Base-by-base conservation (phyloP, 805 yeast species). In the Nakazawaea ernobii region DNA sequence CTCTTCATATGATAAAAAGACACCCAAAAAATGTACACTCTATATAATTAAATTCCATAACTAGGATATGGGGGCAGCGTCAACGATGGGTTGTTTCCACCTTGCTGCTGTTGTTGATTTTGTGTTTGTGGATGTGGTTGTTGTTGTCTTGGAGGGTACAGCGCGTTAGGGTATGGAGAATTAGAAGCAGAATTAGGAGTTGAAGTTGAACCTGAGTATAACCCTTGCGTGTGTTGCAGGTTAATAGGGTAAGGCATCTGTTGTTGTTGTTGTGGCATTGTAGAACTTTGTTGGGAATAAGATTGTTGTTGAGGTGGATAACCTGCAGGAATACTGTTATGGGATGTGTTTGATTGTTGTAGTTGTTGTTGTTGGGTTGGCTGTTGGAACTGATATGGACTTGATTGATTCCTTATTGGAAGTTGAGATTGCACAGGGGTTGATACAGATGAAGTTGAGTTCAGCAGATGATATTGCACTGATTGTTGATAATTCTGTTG, bases 1-100 rank as follows among this genome's bases (percentile, higher is more conserved):
- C 24, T 20, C 24, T 20, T 20, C 5, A 20, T 20, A 20, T 20
- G 5, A 20, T 20, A 5, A 20, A 20, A 20, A 20, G 24, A 20
- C 24, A 20, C 24, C 24, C n/a, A n/a, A n/a, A 20, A 3, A 20
- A 20, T 20, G 24, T 20, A 20, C 20, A 15, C 20, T 4, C 14
- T 35, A 35, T 35, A 5, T 7, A 35, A n/a, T 43, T 15, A 43
- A 26, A 39, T 6, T 2, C 48, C 48, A 17, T 45, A 45, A 35
- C 32, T 39, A 14, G 48, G 48, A 39, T 45, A 45, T 27, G 48
- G 43, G 15, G 48, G 48, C 8, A 14, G 33, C 4, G 28, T 17
- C n/a, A n/a, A n/a, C n/a, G n/a, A n/a, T n/a, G n/a, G n/a, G n/a
- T n/a, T n/a, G n/a, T n/a, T n/a, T n/a, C n/a, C n/a, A n/a, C n/a